Percentiles rank a stretch among this genome's conserved stretches.
phyloP scores from a whole-genome alignment of 495 filamentous ascomycete genomes.

The Staphylotrichum longicolle region DNA sequence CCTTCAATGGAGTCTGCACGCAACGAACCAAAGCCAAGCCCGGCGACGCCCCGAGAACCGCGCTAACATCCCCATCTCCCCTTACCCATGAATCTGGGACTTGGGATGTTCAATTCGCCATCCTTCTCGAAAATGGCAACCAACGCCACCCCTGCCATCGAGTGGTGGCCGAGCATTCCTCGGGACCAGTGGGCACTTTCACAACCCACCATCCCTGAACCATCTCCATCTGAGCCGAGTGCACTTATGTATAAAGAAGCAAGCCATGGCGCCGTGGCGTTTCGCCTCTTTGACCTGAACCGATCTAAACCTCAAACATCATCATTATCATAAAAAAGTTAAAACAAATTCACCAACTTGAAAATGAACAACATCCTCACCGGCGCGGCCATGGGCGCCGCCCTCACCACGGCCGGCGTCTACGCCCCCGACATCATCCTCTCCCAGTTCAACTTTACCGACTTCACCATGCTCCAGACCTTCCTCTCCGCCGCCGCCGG shows the following conservation, averaged over 20 bases:
- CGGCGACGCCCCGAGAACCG: too few species aligned
- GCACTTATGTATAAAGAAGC: not conserved
- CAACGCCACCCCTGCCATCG: constrained; percentile 1
- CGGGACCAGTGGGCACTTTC: too few species aligned
- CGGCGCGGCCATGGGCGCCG: constrained; percentile 55
- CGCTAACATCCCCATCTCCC: not conserved
- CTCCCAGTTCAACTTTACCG: constrained; percentile 50
- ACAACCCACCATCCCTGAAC: not conserved
- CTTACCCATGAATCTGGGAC: constrained; percentile 5
- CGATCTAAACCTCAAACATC: not conserved
- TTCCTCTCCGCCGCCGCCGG: constrained; percentile 55
- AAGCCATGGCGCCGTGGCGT: not conserved
- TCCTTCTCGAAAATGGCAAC: not conserved
- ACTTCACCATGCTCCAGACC: constrained; percentile 58
- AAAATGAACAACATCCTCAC: constrained; percentile 36
- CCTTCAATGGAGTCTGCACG: too few species aligned
- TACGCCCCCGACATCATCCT: constrained; percentile 53
- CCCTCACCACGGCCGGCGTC: constrained; percentile 52
- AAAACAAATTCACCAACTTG: too few species aligned
- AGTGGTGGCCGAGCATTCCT: constrained; percentile 3
- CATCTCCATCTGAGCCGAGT: not conserved
- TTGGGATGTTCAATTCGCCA: not conserved
- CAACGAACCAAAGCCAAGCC: too few species aligned
- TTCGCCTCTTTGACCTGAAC: not conserved
- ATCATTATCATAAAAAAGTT: too few species aligned